phyloP scores from a whole-genome alignment of 129 eudicot genomes.

The Chrysanthemum makinoi region DNA sequence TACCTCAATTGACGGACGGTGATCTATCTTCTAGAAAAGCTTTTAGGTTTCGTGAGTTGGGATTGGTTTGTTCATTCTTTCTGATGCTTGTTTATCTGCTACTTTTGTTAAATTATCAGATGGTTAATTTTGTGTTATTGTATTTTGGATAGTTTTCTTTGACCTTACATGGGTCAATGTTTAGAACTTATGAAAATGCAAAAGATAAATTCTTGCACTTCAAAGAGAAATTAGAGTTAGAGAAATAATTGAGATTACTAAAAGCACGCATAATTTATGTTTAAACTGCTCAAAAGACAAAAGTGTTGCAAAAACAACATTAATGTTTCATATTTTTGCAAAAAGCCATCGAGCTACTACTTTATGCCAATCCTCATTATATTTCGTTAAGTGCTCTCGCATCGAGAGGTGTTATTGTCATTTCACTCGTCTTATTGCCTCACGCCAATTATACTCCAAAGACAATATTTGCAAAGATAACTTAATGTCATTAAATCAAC shows the following conservation, averaged over 20 bases:
- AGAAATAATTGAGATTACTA: neutral
- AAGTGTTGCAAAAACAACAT: too few species aligned
- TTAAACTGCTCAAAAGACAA: neutral
- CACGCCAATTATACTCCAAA: too few species aligned
- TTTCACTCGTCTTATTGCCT: too few species aligned
- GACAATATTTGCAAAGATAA: too few species aligned
- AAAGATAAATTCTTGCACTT: slow-evolving; percentile 17
- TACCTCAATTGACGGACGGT: slow-evolving; percentile 57
- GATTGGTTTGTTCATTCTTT: slow-evolving; percentile 56
- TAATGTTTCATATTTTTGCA: too few species aligned
- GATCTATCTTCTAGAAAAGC: slow-evolving; percentile 9
- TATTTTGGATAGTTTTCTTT: slow-evolving; percentile 28
- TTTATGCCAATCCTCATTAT: too few species aligned
- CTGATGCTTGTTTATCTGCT: slow-evolving; percentile 27
- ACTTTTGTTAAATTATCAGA: slow-evolving; percentile 22
- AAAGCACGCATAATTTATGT: neutral
- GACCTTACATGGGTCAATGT: slow-evolving; percentile 7
- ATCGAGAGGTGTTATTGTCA: too few species aligned
- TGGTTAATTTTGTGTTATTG: slow-evolving; percentile 20
- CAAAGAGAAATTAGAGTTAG: neutral
- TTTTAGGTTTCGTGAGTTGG: slow-evolving; percentile 3
- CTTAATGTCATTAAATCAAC: too few species aligned
- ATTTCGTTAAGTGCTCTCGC: too few species aligned
- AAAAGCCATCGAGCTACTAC: too few species aligned
- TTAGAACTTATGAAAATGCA: slow-evolving; percentile 27